These are phyloP conservation scores for Nigrospora oryzae DNA, from an alignment of 2,329 filamentous ascomycete species.

Conservation along the genomic window DNA sequence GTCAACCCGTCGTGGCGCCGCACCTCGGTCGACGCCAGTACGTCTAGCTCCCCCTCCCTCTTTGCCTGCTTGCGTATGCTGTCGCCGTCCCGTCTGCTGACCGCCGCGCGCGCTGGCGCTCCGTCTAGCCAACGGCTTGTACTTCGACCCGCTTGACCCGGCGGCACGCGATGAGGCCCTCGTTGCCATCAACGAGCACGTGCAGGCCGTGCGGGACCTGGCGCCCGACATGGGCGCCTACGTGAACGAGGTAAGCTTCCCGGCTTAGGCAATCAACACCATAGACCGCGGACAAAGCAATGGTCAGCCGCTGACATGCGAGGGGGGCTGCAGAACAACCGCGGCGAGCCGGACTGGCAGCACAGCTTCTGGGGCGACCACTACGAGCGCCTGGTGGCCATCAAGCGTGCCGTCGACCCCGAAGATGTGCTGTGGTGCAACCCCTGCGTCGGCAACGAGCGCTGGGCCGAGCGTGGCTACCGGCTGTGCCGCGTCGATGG, in stretches of 20 bases:
- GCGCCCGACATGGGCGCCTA: constrained; percentile 33
- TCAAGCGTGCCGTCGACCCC: constrained; percentile 39
- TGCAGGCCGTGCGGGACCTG: constrained; percentile 27
- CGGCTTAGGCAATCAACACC: too few relatives aligned
- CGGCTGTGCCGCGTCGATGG: constrained; percentile 6
- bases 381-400: constrained; percentile 31
- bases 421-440: constrained; percentile 38
- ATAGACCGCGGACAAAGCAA: not conserved
- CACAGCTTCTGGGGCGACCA: constrained; percentile 34
- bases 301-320: too few relatives aligned
- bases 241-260: constrained; percentile 36
- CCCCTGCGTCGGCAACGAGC: constrained; percentile 37
- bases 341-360: constrained; percentile 26
- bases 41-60: too few relatives aligned
- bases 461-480: constrained; percentile 22
- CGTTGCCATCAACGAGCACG: constrained; percentile 12
- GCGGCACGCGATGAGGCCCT: constrained; percentile 18
- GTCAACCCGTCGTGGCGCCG: constrained; percentile 44
- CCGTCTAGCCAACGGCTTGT: constrained; percentile 14
- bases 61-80: not conserved
- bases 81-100: not conserved
- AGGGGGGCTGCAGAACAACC: constrained; percentile 19
- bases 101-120: constrained; percentile 3
- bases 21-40: constrained; percentile 31
- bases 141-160: constrained; percentile 22